A percentile compares a stretch with the other conserved stretches of the same genome.
Evolutionary conservation across 2,329 filamentous ascomycete genomes (phyloP).

Genomic region (Apiospora saccharicola): DNA sequence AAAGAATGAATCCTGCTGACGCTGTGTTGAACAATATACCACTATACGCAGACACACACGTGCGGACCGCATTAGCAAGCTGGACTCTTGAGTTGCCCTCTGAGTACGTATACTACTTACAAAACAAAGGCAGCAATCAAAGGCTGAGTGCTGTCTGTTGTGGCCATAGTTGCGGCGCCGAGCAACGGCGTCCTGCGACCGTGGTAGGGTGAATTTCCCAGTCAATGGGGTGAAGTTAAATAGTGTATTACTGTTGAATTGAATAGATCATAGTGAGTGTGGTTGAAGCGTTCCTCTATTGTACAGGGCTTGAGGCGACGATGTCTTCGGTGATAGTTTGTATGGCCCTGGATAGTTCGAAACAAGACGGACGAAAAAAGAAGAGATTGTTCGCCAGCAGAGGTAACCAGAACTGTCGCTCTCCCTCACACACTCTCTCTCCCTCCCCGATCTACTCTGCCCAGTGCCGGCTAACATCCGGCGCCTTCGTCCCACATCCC

Average conservation of each 20-base stretch:
- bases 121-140: constrained; percentile 63
- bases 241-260: constrained; percentile 43
- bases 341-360: constrained; percentile 17
- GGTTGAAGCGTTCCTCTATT: constrained; percentile 9
- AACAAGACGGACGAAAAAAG: constrained; percentile 20
- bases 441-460: background rate
- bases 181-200: constrained; percentile 36
- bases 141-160: constrained; percentile 53
- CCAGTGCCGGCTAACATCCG: constrained; percentile 8
- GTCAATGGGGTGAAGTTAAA: constrained; percentile 54
- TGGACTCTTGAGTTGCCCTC: background rate
- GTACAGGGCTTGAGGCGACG: constrained; percentile 2
- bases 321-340: constrained; percentile 10
- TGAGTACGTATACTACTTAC: constrained; percentile 48
- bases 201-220: constrained; percentile 49
- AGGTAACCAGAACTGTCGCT: constrained; percentile 5
- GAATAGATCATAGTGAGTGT: constrained; percentile 36
- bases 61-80: constrained; percentile 1
- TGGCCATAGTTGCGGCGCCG: constrained; percentile 51
- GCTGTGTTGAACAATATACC: constrained; percentile 63
- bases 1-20: constrained; percentile 54
- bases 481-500: constrained; percentile 13
- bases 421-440: background rate
- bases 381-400: constrained; percentile 14
- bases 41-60: constrained; percentile 39